Conservation (phyloP, 2,329 filamentous ascomycete genomes). For the Talaromyces rugulosus region DNA sequence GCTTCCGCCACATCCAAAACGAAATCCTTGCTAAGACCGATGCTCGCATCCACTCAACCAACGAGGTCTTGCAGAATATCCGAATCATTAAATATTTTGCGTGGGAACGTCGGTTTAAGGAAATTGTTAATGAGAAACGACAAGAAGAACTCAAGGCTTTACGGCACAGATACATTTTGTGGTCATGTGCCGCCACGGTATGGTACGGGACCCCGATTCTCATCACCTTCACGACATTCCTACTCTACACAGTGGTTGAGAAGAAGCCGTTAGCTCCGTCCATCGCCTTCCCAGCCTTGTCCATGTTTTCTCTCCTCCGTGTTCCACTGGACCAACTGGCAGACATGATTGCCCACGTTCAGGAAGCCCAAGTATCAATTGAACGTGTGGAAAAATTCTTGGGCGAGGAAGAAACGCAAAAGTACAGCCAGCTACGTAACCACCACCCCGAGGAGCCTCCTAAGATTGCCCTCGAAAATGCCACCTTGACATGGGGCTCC, state of each 20-base stretch:
- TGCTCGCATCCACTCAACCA: slow-evolving; percentile 91
- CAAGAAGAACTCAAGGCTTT: slow-evolving; percentile 71
- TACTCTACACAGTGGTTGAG: slow-evolving; percentile 87
- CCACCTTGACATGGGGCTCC: slow-evolving; percentile 85
- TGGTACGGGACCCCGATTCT: slow-evolving; percentile 95
- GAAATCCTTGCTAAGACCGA: slow-evolving; percentile 89
- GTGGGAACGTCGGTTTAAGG: slow-evolving; percentile 89
- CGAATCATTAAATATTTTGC: slow-evolving; percentile 99
- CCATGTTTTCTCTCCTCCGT: slow-evolving; percentile 88
- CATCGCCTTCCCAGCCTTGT: slow-evolving; percentile 91
- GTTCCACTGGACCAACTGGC: slow-evolving; percentile 93
- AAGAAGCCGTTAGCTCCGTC: slow-evolving; percentile 86
- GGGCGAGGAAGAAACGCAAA: slow-evolving; percentile 90
- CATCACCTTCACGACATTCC: slow-evolving; percentile 94
- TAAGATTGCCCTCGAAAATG: slow-evolving; percentile 78
- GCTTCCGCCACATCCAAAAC: slow-evolving; percentile 83
- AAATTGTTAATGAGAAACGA: slow-evolving; percentile 85
- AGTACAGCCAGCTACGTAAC: slow-evolving; percentile 77
- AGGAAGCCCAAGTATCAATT: slow-evolving; percentile 94
- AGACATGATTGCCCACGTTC: slow-evolving; percentile 97
- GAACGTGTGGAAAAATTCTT: slow-evolving; percentile 95
- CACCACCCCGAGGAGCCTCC: slow-evolving; percentile 66
- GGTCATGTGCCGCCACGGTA: slow-evolving; percentile 85
- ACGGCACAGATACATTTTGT: slow-evolving; percentile 79
- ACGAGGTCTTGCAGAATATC: slow-evolving; percentile 95